Base-by-base conservation (phyloP, 495 filamentous ascomycete genomes). In the Hamigera avellanea region DNA sequence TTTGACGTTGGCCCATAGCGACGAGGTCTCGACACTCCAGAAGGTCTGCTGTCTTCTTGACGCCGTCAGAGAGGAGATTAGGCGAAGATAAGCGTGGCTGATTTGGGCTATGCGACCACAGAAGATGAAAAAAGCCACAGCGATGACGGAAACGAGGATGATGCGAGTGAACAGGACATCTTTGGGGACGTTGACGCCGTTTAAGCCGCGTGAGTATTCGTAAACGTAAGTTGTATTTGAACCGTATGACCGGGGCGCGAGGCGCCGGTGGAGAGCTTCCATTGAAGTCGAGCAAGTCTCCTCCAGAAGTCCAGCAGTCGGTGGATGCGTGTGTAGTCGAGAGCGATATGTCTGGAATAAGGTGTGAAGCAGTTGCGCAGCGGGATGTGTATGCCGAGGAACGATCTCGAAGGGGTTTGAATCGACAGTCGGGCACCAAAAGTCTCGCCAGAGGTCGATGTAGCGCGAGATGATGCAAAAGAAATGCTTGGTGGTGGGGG, bases 1-100 rank as follows among this genome's bases (percentile, higher is more conserved):
- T 69, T 96, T 94, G 35, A 93, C 42, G 56, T 63, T 70, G 52
- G 69, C 73, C 79, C 70, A 81, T 69, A 81, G 44, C 45, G 52
- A 49, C 62, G 83, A 53, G 52, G 75, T 52, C 72, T 86, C 75
- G 61, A 78, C 50, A 33, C 66, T 66, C 73, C 74, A 82, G 50
- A 68, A 81, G 37, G 49, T 55, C 46, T 80, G 76, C 36, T 72
- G 60, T 26, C 56, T 40, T 19, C 47, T 45, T 31, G 51, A 57
- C 8, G 67, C 62, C 2, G 69, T 64, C 28, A 88, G 61, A 30
- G 75, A 80, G 14, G 76, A 64, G 42, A 95, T 68, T 16, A 80
- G 80, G 39, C 91, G 79, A 19, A 91, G 55, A 33, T 81, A 73
- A 10, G 64, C 64, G 50, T 85, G 83, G 45, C 66, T 71, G 37